Conservation (phyloP, 192 early-diverging fungal species). For the Mycoemilia scoparia region DNA sequence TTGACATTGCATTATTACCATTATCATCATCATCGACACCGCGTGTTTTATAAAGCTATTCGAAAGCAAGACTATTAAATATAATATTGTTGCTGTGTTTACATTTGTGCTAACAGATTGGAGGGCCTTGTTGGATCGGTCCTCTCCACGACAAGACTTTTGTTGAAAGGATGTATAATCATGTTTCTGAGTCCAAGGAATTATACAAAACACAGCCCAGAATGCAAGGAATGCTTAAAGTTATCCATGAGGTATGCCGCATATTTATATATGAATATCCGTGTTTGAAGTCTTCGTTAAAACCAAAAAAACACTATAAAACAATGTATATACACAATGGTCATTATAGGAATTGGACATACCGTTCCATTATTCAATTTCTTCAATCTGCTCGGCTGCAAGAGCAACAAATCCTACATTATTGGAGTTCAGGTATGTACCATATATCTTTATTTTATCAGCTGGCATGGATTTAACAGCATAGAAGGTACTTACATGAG, state of each 20-base stretch:
- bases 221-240: slow-evolving; percentile 91
- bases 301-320: neutral
- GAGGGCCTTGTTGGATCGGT: slow-evolving; percentile 80
- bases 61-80: no score
- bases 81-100: no score
- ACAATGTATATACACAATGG: neutral
- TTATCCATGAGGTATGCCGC: slow-evolving; percentile 54
- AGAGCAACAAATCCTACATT: slow-evolving; percentile 59
- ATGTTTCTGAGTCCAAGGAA: slow-evolving; percentile 35
- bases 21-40: no score
- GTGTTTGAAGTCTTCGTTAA: neutral
- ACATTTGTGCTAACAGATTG: slow-evolving; percentile 52
- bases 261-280: no score
- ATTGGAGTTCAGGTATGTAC: slow-evolving; percentile 35
- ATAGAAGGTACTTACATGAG: slow-evolving; percentile 28
- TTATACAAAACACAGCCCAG: slow-evolving; percentile 65
- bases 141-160: slow-evolving; percentile 72
- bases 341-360: no score
- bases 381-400: slow-evolving; percentile 46
- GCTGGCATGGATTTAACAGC: no score
- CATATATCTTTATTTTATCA: no score
- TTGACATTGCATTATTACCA: no score
- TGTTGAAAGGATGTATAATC: slow-evolving; percentile 57
- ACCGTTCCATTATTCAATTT: slow-evolving; percentile 70
- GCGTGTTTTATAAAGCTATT: no score